phyloP scores from a whole-genome alignment of 2,329 filamentous ascomycete species.

The Phialocephala subalpina region DNA sequence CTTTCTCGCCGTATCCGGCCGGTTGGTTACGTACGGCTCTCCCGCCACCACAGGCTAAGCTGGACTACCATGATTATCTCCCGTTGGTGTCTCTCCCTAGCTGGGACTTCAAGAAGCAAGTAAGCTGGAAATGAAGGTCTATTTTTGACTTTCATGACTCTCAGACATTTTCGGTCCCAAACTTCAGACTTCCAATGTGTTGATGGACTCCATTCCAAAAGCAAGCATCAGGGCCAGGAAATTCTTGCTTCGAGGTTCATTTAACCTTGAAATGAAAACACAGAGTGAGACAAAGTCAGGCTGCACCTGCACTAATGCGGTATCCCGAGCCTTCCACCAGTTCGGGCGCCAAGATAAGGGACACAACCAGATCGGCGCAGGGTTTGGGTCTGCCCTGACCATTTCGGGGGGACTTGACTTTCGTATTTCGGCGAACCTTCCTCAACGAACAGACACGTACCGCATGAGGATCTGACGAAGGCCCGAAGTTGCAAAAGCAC shows the following conservation, averaged over 20 bases:
- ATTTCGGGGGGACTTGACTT: conserved; percentile 5
- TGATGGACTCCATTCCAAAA: background rate
- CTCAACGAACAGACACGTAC: conserved; percentile 8
- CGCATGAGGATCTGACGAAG: conserved; percentile 1
- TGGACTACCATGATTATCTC: background rate
- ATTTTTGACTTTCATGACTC: background rate
- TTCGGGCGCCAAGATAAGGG: conserved; percentile 21
- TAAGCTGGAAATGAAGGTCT: background rate
- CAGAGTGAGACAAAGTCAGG: conserved; percentile 18
- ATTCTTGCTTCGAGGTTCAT: background rate
- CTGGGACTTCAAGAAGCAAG: too few relatives aligned
- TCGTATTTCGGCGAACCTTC: conserved; percentile 20
- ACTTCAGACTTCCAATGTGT: background rate
- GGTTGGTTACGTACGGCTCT: conserved; percentile 1
- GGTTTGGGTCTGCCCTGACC: conserved; percentile 12
- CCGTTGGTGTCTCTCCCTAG: background rate
- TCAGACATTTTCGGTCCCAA: background rate
- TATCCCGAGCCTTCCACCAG: conserved; percentile 11
- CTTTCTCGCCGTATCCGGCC: background rate
- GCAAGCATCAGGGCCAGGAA: background rate
- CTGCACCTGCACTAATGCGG: conserved; percentile 2
- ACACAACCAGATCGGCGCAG: conserved; percentile 22
- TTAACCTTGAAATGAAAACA: conserved; percentile 14
- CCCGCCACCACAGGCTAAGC: background rate
- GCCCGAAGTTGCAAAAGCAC: background rate